A percentile compares a stretch with the other conserved stretches of the same genome.
Conservation (phyloP, 164 flowering plant genomes). For the Aristolochia fimbriata region DNA sequence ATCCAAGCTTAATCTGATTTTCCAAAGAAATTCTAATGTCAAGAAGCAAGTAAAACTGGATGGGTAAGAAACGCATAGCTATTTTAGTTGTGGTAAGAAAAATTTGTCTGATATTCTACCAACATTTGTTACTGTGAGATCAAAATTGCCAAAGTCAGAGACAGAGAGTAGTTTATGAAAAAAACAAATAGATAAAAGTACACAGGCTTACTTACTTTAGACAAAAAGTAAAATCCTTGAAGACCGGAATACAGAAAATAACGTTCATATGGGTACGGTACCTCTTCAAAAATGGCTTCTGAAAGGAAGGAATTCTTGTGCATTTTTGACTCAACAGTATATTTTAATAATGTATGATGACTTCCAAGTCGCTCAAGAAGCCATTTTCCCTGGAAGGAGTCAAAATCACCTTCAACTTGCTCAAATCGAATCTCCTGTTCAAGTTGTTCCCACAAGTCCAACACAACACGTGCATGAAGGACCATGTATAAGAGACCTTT, state of each 20-base stretch:
- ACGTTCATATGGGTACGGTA: slow-evolving; percentile 3
- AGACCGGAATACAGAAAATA: background rate
- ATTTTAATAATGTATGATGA: slow-evolving; percentile 81
- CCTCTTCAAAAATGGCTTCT: slow-evolving; percentile 98
- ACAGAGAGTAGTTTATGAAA: too few species aligned
- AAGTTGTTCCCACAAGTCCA: slow-evolving; percentile 72
- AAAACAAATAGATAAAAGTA: too few species aligned
- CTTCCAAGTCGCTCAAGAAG: slow-evolving; percentile 80
- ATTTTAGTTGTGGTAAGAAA: too few species aligned
- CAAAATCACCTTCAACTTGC: slow-evolving; percentile 98
- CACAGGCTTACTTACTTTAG: background rate
- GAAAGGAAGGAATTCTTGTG: slow-evolving; percentile 75
- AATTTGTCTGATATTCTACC: too few species aligned
- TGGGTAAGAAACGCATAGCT: too few species aligned
- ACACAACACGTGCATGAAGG: slow-evolving; percentile 92
- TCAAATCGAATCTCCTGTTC: slow-evolving; percentile 80
- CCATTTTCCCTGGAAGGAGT: slow-evolving; percentile 87
- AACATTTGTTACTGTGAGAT: too few species aligned
- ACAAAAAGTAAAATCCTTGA: background rate
- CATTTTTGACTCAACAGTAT: slow-evolving; percentile 86
- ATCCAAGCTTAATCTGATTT: too few species aligned
- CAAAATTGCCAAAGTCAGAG: too few species aligned
- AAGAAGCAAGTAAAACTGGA: too few species aligned
- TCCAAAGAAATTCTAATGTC: too few species aligned
- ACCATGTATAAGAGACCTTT: slow-evolving; percentile 93